These are phyloP conservation scores for Flaveria bidentis DNA, from an alignment of 129 eudicot species.

Conservation along the genomic window DNA sequence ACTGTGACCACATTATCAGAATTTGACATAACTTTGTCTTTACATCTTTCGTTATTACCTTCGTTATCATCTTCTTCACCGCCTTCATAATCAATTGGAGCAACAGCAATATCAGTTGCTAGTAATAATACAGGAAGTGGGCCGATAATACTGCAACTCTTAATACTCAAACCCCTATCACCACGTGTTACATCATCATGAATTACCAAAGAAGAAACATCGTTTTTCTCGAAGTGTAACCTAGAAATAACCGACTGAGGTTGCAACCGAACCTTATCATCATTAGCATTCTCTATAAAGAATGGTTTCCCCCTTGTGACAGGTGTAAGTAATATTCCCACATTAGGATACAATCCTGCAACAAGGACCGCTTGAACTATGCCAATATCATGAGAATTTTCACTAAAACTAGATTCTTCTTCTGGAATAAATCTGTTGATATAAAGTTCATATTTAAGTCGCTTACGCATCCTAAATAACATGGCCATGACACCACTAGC, in stretches of 20 bases:
- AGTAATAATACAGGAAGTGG: slow-evolving; percentile 73
- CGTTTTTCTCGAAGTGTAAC: slow-evolving; percentile 37
- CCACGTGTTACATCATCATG: slow-evolving; percentile 91
- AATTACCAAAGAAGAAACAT: slow-evolving; percentile 50
- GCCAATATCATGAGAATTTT: slow-evolving; percentile 69
- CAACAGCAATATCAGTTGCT: slow-evolving; percentile 87
- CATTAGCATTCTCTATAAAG: slow-evolving; percentile 52
- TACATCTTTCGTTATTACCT: slow-evolving; percentile 42
- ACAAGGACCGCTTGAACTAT: slow-evolving; percentile 78
- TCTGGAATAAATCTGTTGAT: slow-evolving; percentile 60
- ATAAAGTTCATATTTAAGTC: slow-evolving; percentile 59
- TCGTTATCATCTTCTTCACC: slow-evolving; percentile 48
- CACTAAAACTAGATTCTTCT: slow-evolving; percentile 44
- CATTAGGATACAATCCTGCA: slow-evolving; percentile 88
- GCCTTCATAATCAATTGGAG: slow-evolving; percentile 45
- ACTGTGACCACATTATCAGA: slow-evolving; percentile 73
- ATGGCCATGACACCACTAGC: slow-evolving; percentile 70
- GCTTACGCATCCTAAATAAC: slow-evolving; percentile 74
- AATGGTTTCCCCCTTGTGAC: slow-evolving; percentile 36
- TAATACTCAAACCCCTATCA: slow-evolving; percentile 64
- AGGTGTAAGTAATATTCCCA: slow-evolving; percentile 66
- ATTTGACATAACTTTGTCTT: slow-evolving; percentile 66
- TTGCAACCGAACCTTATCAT: slow-evolving; percentile 67
- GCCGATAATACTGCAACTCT: slow-evolving; percentile 68
- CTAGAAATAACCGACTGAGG: slow-evolving; percentile 54